Percentiles rank a stretch among this genome's conserved stretches.
Conservation (phyloP, 352 stramenopile genomes). For the Elongisporangium undulatum region DNA sequence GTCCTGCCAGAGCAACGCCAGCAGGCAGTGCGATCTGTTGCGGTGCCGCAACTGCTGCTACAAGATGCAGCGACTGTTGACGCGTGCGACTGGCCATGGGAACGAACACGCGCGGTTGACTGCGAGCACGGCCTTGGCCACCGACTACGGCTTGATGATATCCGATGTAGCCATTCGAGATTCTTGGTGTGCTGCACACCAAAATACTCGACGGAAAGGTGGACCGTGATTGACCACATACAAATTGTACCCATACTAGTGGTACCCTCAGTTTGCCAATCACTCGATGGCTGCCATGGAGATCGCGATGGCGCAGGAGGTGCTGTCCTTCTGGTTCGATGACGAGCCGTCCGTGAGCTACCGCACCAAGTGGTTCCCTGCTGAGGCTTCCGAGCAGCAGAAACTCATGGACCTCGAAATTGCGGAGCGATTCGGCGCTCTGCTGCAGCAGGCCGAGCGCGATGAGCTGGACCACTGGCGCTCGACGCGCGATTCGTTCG, state of each 20-base stretch:
- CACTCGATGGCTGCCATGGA: background rate
- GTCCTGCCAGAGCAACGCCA: constrained; percentile 22
- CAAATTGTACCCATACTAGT: background rate
- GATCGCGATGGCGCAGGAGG: constrained; percentile 5
- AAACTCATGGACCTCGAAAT: constrained; percentile 36
- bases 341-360: constrained; percentile 45
- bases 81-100: constrained; percentile 6
- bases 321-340: constrained; percentile 66
- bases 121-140: background rate
- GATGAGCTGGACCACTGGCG: constrained; percentile 50
- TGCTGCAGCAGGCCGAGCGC: constrained; percentile 38
- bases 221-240: background rate
- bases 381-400: constrained; percentile 44
- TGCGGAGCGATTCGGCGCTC: constrained; percentile 21
- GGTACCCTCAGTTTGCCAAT: background rate
- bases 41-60: constrained; percentile 69
- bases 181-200: constrained; percentile 30
- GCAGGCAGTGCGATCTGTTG: constrained; percentile 35
- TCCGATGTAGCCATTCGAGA: constrained; percentile 2
- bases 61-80: constrained; percentile 42
- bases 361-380: constrained; percentile 61
- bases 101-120: constrained; percentile 13
- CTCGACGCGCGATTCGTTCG: constrained; percentile 24
- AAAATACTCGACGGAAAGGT: constrained; percentile 27
- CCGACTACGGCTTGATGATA: background rate